These are phyloP conservation scores for Diaporthe humulicola DNA, from an alignment of 2,329 filamentous ascomycete genomes.

Conservation along the genomic window DNA sequence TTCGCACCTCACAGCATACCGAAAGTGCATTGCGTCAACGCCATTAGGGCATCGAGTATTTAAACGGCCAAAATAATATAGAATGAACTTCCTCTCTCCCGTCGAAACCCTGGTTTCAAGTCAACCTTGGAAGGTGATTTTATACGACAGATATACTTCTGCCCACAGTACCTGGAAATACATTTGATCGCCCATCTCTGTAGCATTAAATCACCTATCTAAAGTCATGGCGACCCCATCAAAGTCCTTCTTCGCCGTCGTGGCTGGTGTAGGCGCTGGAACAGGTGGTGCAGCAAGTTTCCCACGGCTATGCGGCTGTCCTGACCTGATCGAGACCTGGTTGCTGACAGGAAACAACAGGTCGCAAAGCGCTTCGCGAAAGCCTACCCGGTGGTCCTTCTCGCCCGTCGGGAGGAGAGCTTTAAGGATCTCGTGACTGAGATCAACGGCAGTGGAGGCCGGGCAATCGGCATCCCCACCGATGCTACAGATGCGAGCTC, in stretches of 20 bases:
- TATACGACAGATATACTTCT: background rate
- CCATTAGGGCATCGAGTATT: background rate
- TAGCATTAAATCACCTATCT: background rate
- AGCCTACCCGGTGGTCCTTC: slow-evolving; percentile 79
- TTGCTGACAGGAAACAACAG: slow-evolving; percentile 43
- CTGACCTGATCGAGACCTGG: slow-evolving; percentile 3
- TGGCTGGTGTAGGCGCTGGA: slow-evolving; percentile 81
- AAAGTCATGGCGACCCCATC: slow-evolving; percentile 41
- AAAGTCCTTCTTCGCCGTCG: slow-evolving; percentile 70
- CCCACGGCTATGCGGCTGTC: background rate
- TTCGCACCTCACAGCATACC: slow-evolving; percentile 18
- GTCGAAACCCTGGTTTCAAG: background rate
- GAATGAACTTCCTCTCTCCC: background rate
- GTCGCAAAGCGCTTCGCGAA: slow-evolving; percentile 71
- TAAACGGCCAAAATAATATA: background rate
- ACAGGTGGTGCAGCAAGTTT: slow-evolving; percentile 55
- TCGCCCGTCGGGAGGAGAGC: slow-evolving; percentile 77
- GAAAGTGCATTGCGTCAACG: slow-evolving; percentile 15
- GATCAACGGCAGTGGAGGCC: slow-evolving; percentile 76
- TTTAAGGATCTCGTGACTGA: slow-evolving; percentile 76
- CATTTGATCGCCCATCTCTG: background rate
- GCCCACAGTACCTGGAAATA: background rate
- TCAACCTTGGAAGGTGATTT: background rate
- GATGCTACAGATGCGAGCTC: slow-evolving; percentile 69
- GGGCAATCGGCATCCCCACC: slow-evolving; percentile 77